phyloP scores from a whole-genome alignment of 1,284 basidiomycete species.

The Leucoagaricus sp. region DNA sequence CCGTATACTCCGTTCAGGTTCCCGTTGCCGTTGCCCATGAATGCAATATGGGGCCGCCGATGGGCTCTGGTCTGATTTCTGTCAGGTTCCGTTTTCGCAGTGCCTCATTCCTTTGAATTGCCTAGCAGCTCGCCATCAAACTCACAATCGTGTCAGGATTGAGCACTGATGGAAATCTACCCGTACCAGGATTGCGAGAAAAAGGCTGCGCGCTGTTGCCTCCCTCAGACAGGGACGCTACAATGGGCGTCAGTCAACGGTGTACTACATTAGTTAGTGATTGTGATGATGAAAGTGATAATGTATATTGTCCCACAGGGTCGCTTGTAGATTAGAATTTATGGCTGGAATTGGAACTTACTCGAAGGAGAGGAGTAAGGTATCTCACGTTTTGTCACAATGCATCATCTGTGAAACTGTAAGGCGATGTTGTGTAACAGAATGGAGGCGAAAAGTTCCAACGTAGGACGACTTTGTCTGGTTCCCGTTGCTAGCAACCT shows the following conservation, averaged over 20 bases:
- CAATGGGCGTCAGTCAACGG: neutral
- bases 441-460: neutral
- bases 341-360: neutral
- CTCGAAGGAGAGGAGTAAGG: conserved; percentile 11
- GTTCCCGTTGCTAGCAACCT: neutral
- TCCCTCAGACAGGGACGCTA: neutral
- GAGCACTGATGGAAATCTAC: too few species aligned
- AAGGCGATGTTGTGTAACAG: neutral
- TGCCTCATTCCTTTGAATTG: too few species aligned
- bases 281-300: conserved; percentile 3
- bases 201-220: neutral
- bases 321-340: neutral
- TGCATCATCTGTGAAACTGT: conserved; percentile 8
- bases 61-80: too few species aligned
- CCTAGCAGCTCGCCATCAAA: too few species aligned
- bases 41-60: neutral
- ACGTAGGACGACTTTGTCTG: neutral
- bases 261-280: neutral
- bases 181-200: neutral
- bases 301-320: conserved; percentile 5
- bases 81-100: too few species aligned
- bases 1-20: neutral
- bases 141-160: too few species aligned
- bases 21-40: neutral
- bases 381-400: conserved; percentile 15